Evolutionary conservation across 2,329 filamentous ascomycete species (phyloP), one percentile per base, ranked within the genome.

Genomic region (Aureobasidium vineae): DNA sequence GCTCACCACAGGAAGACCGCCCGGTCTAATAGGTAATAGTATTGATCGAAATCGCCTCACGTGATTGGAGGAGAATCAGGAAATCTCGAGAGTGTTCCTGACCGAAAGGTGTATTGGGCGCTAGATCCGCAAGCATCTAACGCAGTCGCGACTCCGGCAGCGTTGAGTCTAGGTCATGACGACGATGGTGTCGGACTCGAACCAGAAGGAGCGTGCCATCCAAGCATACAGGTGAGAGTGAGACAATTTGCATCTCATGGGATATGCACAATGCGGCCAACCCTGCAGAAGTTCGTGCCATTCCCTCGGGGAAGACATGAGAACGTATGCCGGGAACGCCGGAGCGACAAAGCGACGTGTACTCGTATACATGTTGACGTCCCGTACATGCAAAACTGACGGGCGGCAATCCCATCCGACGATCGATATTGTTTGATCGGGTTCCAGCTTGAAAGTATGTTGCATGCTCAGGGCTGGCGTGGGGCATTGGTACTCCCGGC

Each of bases 281-380:
- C 28, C 28, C 57, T 60, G 41, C 57, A 60, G 41, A 45, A 21
- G 57, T 60, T 60, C 57, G 26, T 60, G 11, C 57, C 57, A 19
- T 23, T 33, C 41, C 28, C 21, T 60, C 57, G 57, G 57, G 57
- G 57, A 59, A 33, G 10, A 2, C 13, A 13, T 10, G 16, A 7
- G 16, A 13, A 28, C 40, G 26, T 40, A 36, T 26, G 21, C 13
- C 13, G 53, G 11, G 23, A 26, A 11, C 57, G 57, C 57, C 57
- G 49, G 31, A 19, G 23, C 6, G 28, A 19, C 4, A 15, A 15
- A 47, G 26, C 45, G 41, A 40, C 56, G n/a, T 47, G 28, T 36
- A 36, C 8, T 13, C 33, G 15, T 47, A 23, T 47, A 36, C 28
- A n/a, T 8, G 10, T 36, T 45, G 15, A 28, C 26, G 10, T 28